phyloP scores from a whole-genome alignment of 768 basidiomycete genomes.

The Trametes coccinea region DNA sequence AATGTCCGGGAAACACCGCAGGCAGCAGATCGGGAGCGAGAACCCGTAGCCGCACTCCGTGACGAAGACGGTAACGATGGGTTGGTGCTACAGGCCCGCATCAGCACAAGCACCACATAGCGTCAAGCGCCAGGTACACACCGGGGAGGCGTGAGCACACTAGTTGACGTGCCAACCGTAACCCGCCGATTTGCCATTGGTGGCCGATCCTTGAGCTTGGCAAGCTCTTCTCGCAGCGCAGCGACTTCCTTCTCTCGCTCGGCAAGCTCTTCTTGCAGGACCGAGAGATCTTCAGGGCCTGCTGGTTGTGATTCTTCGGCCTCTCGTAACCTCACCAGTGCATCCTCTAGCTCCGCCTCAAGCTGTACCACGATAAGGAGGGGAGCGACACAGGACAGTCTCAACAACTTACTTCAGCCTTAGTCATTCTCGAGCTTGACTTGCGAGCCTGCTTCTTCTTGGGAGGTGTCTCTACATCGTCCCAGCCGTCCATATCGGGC shows the following conservation, averaged over 20 bases:
- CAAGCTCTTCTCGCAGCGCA: constrained; percentile 13
- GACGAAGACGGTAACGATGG: constrained; percentile 8
- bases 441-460: constrained; percentile 27
- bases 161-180: constrained; percentile 10
- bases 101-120: neutral
- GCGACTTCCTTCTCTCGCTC: constrained; percentile 7
- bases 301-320: constrained; percentile 31
- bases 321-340: constrained; percentile 30
- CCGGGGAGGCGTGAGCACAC: constrained; percentile 19
- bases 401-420: constrained; percentile 40
- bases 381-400: neutral
- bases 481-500: constrained; percentile 7
- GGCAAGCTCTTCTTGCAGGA: constrained; percentile 28
- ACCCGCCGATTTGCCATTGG: neutral
- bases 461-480: constrained; percentile 17
- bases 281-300: constrained; percentile 33
- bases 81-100: constrained; percentile 4
- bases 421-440: constrained; percentile 38
- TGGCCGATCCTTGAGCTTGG: constrained; percentile 7
- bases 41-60: constrained; percentile 1
- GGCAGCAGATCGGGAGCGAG: constrained; percentile 2
- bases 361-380: constrained; percentile 26
- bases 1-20: constrained; percentile 39
- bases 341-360: constrained; percentile 31
- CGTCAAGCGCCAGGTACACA: neutral